Percentiles rank a stretch among this genome's conserved stretches.
Conservation (phyloP, 495 filamentous ascomycete species). For the Massariosphaeria phaeospora region DNA sequence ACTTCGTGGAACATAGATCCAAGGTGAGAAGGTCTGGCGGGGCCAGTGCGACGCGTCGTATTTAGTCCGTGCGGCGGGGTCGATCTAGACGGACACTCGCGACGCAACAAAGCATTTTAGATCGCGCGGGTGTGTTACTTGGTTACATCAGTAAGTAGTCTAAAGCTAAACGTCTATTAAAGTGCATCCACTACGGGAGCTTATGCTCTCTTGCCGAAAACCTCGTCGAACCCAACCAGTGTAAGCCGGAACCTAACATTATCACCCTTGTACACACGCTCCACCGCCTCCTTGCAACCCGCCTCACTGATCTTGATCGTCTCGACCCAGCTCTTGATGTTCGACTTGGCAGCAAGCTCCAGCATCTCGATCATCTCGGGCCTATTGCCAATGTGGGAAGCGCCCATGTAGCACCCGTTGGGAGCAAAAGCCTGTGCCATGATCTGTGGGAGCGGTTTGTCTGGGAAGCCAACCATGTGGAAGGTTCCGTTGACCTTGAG, state of each 20-base stretch:
- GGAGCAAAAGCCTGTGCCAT: constrained; percentile 69
- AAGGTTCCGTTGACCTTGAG: constrained; percentile 81
- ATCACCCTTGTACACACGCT: constrained; percentile 62
- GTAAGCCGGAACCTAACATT: constrained; percentile 65
- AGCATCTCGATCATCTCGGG: constrained; percentile 80
- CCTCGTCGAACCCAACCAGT: constrained; percentile 60
- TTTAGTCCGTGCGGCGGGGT: constrained; percentile 8
- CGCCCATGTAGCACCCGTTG: constrained; percentile 76
- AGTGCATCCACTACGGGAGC: background rate
- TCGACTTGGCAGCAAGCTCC: constrained; percentile 73
- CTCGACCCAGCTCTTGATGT: constrained; percentile 77
- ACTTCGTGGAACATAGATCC: background rate
- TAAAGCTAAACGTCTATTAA: background rate
- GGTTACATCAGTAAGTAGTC: background rate
- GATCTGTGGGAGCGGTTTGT: constrained; percentile 68
- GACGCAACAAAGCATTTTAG: no score
- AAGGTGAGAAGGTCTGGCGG: background rate
- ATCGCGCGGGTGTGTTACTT: no score
- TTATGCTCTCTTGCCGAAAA: constrained; percentile 46
- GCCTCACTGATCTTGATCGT: constrained; percentile 65
- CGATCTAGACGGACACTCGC: no score
- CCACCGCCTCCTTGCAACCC: constrained; percentile 62
- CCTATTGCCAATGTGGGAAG: constrained; percentile 75
- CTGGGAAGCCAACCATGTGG: constrained; percentile 79
- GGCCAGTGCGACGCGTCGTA: constrained; percentile 7